A percentile compares a stretch with the other conserved stretches of the same genome.
Conservation (phyloP, 1,284 basidiomycete species). For the Tylopilus orsonianus region DNA sequence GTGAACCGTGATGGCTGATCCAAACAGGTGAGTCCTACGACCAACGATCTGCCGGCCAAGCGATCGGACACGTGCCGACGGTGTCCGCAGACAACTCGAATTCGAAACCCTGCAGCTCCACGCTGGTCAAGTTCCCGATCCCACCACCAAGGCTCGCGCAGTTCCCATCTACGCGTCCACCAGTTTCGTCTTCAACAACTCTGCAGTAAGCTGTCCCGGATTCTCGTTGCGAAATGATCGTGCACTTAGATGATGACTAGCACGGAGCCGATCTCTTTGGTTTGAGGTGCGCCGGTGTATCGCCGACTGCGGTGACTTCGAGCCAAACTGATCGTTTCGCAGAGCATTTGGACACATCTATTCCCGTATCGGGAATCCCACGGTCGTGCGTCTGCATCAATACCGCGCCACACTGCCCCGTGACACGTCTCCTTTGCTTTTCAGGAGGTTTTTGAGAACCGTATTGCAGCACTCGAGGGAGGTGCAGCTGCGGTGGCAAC, state of each 20-base stretch:
- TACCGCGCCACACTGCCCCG: background rate
- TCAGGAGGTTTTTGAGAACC: conserved; percentile 81
- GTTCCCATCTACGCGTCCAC: conserved; percentile 81
- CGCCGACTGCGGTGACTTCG: background rate
- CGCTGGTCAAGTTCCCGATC: conserved; percentile 74
- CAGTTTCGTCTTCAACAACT: conserved; percentile 79
- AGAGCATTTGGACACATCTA: conserved; percentile 75
- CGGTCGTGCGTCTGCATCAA: conserved; percentile 54
- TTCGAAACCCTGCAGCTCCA: conserved; percentile 86
- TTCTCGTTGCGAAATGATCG: background rate
- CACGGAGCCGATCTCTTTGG: conserved; percentile 86
- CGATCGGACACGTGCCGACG: background rate
- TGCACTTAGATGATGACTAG: conserved; percentile 34
- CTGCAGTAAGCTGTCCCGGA: conserved; percentile 44
- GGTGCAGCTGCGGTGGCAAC: conserved; percentile 80
- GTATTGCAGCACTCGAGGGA: conserved; percentile 82
- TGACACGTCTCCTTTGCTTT: background rate
- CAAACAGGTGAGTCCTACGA: conserved; percentile 14
- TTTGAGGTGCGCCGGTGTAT: conserved; percentile 46
- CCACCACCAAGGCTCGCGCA: conserved; percentile 75
- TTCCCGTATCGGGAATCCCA: conserved; percentile 82
- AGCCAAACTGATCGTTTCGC: conserved; percentile 4
- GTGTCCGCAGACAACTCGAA: conserved; percentile 44
- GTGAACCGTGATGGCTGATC: conserved; percentile 16
- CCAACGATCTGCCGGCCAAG: background rate